Evolutionary conservation across 768 basidiomycete genomes (phyloP), one percentile per base, ranked within the genome.

Genomic region (Amanita inopinata): DNA sequence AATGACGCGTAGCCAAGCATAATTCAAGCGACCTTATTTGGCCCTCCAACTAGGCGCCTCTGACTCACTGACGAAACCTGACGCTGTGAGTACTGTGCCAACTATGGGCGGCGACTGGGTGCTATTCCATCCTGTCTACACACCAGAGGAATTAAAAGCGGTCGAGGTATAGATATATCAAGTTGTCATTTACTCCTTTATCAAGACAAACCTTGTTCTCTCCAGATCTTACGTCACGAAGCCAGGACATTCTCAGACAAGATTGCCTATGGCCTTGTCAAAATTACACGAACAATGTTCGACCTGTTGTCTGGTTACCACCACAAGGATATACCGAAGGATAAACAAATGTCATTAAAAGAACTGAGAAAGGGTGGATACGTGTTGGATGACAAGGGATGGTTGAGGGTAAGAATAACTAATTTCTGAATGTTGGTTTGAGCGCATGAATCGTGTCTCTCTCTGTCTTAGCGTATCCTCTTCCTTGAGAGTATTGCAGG

Each of bases 101-200:
- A 63, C 67, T 2, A 70, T 69, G 55, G 70, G 66, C 30, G 86
- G 86, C 2, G 85, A 87, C 52, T 96, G 91, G 89, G 89, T 94
- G 8, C 64, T 96, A 1, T 89, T 91, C 56, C 89, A 94, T 56
- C 93, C 93, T 0, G 91, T 94, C 1, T 97, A 97, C 58, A 76
- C 84, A 4, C 58, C 64, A 12, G 76, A 76, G 27, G 88, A 90
- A 54, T 56, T 89, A 38, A 77, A 65, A 49, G 73, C 84, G 10
- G 86, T 88, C 11, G 66, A 84, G 60, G 86, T 83, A 53, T 15
- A 18, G 5, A 24, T 10, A 43, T 34, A 33, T 25, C 30, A 15
- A 14, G 48, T 40, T 33, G 19, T 19, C 40, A 15, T 14, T 40
- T 39, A 17, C 3, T n/a, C 39, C 23, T 37, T 19, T 33, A 25